These are phyloP conservation scores for Gossypium arboreum DNA, from an alignment of 345 rosid genomes.

Conservation along the genomic window DNA sequence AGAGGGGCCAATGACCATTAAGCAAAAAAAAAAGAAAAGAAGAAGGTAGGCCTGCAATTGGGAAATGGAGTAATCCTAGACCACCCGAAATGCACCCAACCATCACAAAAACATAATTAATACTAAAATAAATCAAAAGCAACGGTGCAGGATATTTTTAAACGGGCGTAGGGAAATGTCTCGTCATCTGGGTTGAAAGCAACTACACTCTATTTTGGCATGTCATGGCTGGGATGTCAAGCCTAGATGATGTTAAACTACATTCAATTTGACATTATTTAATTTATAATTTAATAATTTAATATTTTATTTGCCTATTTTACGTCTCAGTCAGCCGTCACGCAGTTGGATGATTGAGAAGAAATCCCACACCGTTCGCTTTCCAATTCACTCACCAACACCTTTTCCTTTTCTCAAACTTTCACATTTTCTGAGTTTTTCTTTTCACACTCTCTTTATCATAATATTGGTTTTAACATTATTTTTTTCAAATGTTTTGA, in stretches of 20 bases:
- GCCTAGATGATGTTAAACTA: too few species aligned
- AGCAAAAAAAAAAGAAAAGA: not conserved
- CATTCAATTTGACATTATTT: too few species aligned
- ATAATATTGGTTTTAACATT: too few species aligned
- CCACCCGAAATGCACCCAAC: conserved; percentile 10
- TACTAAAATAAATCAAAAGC: not conserved
- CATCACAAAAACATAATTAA: too few species aligned
- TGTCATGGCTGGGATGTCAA: not conserved
- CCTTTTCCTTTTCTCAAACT: not conserved
- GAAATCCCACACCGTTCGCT: not conserved
- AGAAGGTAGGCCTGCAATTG: not conserved
- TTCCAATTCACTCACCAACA: not conserved
- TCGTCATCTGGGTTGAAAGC: not conserved
- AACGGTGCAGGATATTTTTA: not conserved
- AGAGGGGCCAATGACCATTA: not conserved
- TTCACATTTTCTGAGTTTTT: too few species aligned
- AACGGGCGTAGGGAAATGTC: not conserved
- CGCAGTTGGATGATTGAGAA: not conserved
- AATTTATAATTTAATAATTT: too few species aligned
- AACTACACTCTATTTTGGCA: not conserved
- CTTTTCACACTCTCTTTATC: too few species aligned
- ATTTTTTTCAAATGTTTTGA: too few species aligned
- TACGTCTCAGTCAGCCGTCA: not conserved
- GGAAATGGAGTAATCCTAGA: not conserved
- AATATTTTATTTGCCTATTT: too few species aligned